Evolutionary conservation across 352 stramenopile species (phyloP), one percentile per base, ranked within the genome.

Genomic region (Sclerospora graminicola): DNA sequence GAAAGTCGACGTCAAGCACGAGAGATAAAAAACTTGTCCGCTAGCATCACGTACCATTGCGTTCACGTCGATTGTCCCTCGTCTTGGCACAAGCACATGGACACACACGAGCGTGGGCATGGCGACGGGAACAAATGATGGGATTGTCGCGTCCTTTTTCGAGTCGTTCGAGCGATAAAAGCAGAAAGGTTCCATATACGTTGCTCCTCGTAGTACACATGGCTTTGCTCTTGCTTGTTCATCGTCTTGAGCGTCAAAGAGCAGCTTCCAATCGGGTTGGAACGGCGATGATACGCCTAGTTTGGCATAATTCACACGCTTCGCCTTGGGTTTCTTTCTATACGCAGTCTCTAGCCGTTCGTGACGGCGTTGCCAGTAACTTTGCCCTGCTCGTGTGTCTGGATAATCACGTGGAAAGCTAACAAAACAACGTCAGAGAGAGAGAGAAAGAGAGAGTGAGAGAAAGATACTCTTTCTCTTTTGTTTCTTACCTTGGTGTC

Each of bases 401-500:
- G 81, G 81, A 31, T 72, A 92, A 53, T 92, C 81, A 5, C 71
- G 54, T 5, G 81, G 81, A 54, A 90, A 92, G 34, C 77, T 89
- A 52, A 19, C 36, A 33, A 4, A 33, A 20, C 60, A 34, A 20
- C 49, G 8, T 18, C 44, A 19, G 13, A 37, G 19, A 43, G 34
- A 6, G 13, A 36, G 9, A 39, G 55, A 19, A 58, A 20, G 34
- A 20, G 41, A 2, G 31, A 19, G 15, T 13, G 8, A 4, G 45
- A n/a, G 23, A 0, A 11, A 8, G 28, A 23, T 21, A 19, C 32
- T 38, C 1, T 47, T 8, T 29, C 0, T 46, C 4, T 15, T 2
- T 31, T 21, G 11, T 36, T 34, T 2, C 30, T 32, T 46, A 84
- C 72, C 66, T 72, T 11, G 64, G 45, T 41, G 55, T 36, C 41